Conservation (phyloP, 2,329 filamentous ascomycete species). For the Mycosphaerella sp. region DNA sequence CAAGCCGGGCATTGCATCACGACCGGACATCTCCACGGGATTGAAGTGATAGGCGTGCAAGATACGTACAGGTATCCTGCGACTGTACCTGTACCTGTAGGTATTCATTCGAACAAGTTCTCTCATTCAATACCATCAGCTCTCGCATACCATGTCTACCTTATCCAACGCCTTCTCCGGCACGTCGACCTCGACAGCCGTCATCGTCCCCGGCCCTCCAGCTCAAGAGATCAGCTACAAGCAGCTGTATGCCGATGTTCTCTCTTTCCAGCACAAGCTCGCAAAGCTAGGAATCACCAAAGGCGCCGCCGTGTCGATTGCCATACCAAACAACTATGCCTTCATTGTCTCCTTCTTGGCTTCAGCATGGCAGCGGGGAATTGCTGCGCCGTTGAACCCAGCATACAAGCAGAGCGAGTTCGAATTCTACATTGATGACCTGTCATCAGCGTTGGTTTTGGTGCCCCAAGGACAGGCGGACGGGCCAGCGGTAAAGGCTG, state of each 20-base stretch:
- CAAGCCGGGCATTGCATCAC: neutral
- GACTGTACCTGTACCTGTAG: neutral
- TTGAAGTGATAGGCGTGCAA: neutral
- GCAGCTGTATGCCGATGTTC: slow-evolving; percentile 59
- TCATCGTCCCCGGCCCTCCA: slow-evolving; percentile 66
- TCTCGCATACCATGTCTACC: slow-evolving; percentile 45
- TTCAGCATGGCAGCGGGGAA: slow-evolving; percentile 74
- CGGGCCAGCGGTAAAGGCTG: slow-evolving; percentile 67
- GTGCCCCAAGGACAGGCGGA: slow-evolving; percentile 63
- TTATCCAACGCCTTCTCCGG: slow-evolving; percentile 53
- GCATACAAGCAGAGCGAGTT: slow-evolving; percentile 86
- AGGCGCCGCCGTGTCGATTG: slow-evolving; percentile 70
- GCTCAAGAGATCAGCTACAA: slow-evolving; percentile 64
- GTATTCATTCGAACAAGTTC: neutral
- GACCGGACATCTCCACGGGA: neutral
- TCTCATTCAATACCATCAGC: neutral
- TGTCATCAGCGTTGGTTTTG: slow-evolving; percentile 70
- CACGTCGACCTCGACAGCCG: slow-evolving; percentile 50
- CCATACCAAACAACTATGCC: slow-evolving; percentile 76
- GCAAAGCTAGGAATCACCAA: slow-evolving; percentile 65
- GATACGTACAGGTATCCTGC: neutral
- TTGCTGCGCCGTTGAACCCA: slow-evolving; percentile 81
- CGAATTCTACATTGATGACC: slow-evolving; percentile 85
- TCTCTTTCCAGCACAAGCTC: slow-evolving; percentile 68
- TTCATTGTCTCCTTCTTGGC: slow-evolving; percentile 84